Evolutionary conservation across 2,329 filamentous ascomycete species (phyloP).

Genomic region (Fusarium floridanum): DNA sequence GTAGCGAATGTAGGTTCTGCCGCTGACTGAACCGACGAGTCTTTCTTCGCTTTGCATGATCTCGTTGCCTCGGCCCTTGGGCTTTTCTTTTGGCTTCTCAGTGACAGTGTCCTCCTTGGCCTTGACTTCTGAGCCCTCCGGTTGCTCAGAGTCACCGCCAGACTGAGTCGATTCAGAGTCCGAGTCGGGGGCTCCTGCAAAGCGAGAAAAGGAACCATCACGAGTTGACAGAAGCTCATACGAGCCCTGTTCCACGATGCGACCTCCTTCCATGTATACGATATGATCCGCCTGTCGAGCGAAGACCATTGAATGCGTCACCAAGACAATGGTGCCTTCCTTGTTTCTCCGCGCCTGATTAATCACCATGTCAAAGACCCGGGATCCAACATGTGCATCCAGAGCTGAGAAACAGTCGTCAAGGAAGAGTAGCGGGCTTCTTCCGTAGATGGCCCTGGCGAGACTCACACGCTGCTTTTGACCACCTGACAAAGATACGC

Average conservation of each 20-base stretch:
- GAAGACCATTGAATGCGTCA: slow-evolving; percentile 25
- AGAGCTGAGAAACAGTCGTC: slow-evolving; percentile 31
- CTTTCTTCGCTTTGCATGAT: slow-evolving; percentile 31
- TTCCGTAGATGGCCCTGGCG: slow-evolving; percentile 24
- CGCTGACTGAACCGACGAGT: slow-evolving; percentile 24
- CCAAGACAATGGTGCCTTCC: slow-evolving; percentile 5
- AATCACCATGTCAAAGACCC: slow-evolving; percentile 24
- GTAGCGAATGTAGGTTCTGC: slow-evolving; percentile 27
- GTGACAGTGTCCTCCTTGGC: not conserved
- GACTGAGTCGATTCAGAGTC: not conserved
- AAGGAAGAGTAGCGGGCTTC: slow-evolving; percentile 20
- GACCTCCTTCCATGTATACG: slow-evolving; percentile 23
- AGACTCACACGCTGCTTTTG: slow-evolving; percentile 33
- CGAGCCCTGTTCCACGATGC: slow-evolving; percentile 8
- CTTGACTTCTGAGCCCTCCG: accelerated
- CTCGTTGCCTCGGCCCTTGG: slow-evolving; percentile 16
- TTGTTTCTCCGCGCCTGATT: slow-evolving; percentile 13
- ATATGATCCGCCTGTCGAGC: slow-evolving; percentile 27
- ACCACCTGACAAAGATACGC: slow-evolving; percentile 21
- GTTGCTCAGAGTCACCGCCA: not conserved
- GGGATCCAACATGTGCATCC: slow-evolving; percentile 25
- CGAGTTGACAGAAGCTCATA: not conserved
- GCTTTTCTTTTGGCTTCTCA: not conserved
- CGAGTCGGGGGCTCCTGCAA: not conserved
- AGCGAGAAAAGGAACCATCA: slow-evolving; percentile 6